Conservation (phyloP, 768 basidiomycete genomes). For the Lactifluus piperatus region DNA sequence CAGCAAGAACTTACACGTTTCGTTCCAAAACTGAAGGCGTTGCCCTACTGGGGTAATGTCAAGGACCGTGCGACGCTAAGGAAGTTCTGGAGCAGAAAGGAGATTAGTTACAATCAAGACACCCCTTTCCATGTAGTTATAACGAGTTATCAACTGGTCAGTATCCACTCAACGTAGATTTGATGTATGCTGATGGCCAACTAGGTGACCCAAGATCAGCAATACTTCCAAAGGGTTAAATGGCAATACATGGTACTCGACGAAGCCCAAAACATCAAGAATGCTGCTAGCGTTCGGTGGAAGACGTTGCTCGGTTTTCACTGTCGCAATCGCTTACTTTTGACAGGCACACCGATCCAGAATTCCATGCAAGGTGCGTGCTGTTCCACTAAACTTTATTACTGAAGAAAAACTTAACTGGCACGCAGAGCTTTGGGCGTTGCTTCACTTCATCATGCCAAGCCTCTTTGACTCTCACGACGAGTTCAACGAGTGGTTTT, state of each 20-base stretch:
- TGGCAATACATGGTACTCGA: conserved; percentile 99
- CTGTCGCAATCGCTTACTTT: conserved; percentile 86
- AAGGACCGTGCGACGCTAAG: conserved; percentile 91
- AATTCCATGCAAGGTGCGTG: conserved; percentile 95
- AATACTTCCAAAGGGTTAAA: conserved; percentile 94
- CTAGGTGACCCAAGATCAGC: conserved; percentile 91
- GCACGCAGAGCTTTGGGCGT: conserved; percentile 83
- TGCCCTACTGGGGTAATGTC: conserved; percentile 98
- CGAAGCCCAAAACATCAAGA: conserved; percentile 99
- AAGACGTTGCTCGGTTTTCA: conserved; percentile 94
- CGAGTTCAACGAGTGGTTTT: conserved; percentile 99
- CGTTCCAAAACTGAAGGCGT: conserved; percentile 84
- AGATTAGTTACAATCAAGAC: conserved; percentile 89
- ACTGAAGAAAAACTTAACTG: neutral
- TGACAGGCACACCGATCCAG: conserved; percentile 98
- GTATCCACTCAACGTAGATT: conserved; percentile 22
- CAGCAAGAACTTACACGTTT: conserved; percentile 97
- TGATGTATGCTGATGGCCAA: neutral
- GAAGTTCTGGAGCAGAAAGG: conserved; percentile 98
- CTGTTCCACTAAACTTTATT: neutral
- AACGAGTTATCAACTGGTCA: conserved; percentile 90
- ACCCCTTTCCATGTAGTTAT: conserved; percentile 96
- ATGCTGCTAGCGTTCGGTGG: conserved; percentile 92
- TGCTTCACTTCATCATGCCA: conserved; percentile 99
- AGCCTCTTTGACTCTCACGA: conserved; percentile 98